Conservation (phyloP, 371 early-diverging fungal species). For the Gilbertella persicaria region DNA sequence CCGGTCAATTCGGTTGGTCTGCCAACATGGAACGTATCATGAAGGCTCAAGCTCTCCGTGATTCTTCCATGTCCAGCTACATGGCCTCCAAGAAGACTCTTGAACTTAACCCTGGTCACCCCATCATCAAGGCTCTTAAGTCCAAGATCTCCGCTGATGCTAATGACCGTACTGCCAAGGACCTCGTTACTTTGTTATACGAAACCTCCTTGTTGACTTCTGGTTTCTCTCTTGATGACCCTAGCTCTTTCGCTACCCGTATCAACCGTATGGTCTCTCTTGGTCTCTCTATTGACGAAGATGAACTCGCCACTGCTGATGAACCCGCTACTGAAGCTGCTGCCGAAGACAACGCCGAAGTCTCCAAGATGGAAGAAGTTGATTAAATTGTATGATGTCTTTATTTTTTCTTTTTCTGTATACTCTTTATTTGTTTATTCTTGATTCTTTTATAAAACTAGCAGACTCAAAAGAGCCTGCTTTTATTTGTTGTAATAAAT, state of each 20-base stretch:
- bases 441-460: no score
- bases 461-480: no score
- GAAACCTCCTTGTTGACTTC: constrained; percentile 95
- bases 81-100: constrained; percentile 99
- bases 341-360: constrained; percentile 68
- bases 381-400: constrained; percentile 69
- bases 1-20: constrained; percentile 98
- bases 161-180: constrained; percentile 97
- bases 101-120: constrained; percentile 95
- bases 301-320: constrained; percentile 51
- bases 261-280: constrained; percentile 99
- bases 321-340: constrained; percentile 54
- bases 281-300: constrained; percentile 93
- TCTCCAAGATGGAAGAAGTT: constrained; percentile 97
- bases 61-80: constrained; percentile 94
- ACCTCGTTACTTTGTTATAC: constrained; percentile 90
- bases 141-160: constrained; percentile 87
- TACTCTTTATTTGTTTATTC: constrained; percentile 5
- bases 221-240: constrained; percentile 97
- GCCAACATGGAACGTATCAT: constrained; percentile 99
- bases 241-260: constrained; percentile 89
- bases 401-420: constrained; percentile 4
- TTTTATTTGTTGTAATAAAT: no score
- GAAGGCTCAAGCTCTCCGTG: constrained; percentile 98
- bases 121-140: constrained; percentile 93